Base-by-base conservation (phyloP, 805 yeast genomes). In the Wickerhamiella occidentalis region DNA sequence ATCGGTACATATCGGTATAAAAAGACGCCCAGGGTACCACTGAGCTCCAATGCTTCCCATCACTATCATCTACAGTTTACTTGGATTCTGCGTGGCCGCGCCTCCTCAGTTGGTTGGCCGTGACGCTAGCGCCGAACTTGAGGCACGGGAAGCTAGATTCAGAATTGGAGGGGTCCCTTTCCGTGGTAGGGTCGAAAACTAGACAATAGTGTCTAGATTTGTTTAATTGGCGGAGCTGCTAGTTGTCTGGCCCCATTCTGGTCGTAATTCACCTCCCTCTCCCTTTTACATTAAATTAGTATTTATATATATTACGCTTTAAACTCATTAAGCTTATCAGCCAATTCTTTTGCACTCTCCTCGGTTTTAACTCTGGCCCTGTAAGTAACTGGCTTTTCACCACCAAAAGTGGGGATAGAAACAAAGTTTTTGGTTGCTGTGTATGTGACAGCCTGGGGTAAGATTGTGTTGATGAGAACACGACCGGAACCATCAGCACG, bases 401-500 rank as follows among this genome's bases (percentile, higher is more conserved):
- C 75, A 2, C 71, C 65, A 45, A 84, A 72, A 12, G 75, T 75
- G 2, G 94, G 85, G 28, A 86, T 68, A 55, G 80, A 74, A 12
- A 87, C 78, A 55, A 79, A 76, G 38, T 26, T 85, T 81, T 62
- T 80, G 79, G 50, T 68, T 2, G 75, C 70, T 9, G 74, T 69
- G 62, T 86, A 88, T 1, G 68, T 69, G 51, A 85, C 68, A 46
- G 75, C 76, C 48, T 73, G 73, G 8, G 75, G 68, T 9, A 87
- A 64, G n/a, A 71, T 65, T 12, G 79, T 69, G 62, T 90, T 90
- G 52, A 90, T 66, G 42, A 90, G 64, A 13, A 87, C 79, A 57
- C 94, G 76, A 36, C 82, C 81, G 36, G 86, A 79, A 25, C 95
- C 96, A 50, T 88, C 97, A 0, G 96, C 85, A 59, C 97, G 78